phyloP scores from a whole-genome alignment of 2,329 filamentous ascomycete genomes.

The Acrocalymma vagum region DNA sequence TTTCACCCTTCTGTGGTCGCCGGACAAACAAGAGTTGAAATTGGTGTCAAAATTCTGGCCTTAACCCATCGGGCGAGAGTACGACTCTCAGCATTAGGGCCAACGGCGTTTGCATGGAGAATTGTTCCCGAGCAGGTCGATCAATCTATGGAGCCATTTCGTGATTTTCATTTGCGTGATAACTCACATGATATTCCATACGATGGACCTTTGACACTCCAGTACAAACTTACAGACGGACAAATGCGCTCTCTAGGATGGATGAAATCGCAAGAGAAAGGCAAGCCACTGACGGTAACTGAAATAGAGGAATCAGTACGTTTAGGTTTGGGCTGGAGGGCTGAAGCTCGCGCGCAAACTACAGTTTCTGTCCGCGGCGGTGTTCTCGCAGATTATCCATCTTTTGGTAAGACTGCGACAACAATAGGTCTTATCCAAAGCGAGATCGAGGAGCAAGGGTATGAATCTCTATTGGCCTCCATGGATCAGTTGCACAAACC shows the following conservation, averaged over 20 bases:
- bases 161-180: conserved; percentile 52
- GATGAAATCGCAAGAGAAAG: conserved; percentile 66
- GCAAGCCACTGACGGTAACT: conserved; percentile 38
- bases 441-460: conserved; percentile 41
- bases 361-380: conserved; percentile 62
- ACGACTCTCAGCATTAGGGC: conserved; percentile 31
- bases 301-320: conserved; percentile 66
- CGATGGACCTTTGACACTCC: conserved; percentile 44
- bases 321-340: conserved; percentile 62
- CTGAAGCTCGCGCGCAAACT: conserved; percentile 61
- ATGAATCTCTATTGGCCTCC: conserved; percentile 28
- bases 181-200: conserved; percentile 46
- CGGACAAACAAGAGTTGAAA: conserved; percentile 44
- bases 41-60: conserved; percentile 52
- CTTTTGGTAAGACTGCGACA: conserved; percentile 72
- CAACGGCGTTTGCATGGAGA: conserved; percentile 52
- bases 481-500: no score
- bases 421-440: conserved; percentile 65
- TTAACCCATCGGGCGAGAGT: conserved; percentile 54
- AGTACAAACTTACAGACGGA: conserved; percentile 55
- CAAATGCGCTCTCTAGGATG: conserved; percentile 66
- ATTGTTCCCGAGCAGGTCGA: conserved; percentile 56
- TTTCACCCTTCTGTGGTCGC: conserved; percentile 23
- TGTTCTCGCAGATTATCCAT: conserved; percentile 70
- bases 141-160: conserved; percentile 40